Conservation (phyloP, 2,329 filamentous ascomycete genomes). For the Fusarium siculi region DNA sequence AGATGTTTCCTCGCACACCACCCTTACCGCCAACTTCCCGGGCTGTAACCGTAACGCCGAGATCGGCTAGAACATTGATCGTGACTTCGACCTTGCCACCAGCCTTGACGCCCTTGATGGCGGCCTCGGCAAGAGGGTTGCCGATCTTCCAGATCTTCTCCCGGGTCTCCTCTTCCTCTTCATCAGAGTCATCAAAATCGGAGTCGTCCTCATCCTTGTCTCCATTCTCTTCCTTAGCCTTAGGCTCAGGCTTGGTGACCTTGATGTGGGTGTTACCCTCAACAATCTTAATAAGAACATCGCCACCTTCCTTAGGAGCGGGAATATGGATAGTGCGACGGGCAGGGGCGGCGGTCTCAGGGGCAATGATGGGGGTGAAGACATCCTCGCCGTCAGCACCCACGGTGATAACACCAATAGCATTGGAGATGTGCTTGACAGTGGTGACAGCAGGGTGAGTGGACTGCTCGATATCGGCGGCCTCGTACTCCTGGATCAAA, state of each 20-base stretch:
- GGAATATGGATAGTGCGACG: conserved; percentile 84
- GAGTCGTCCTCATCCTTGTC: conserved; percentile 74
- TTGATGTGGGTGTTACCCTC: conserved; percentile 94
- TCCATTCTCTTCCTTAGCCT: conserved; percentile 72
- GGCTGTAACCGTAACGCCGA: conserved; percentile 81
- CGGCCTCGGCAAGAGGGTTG: conserved; percentile 83
- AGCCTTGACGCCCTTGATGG: conserved; percentile 85
- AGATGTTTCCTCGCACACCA: conserved; percentile 74
- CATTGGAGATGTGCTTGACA: conserved; percentile 87
- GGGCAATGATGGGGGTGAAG: conserved; percentile 83
- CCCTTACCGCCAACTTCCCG: conserved; percentile 89
- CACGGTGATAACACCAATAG: conserved; percentile 84
- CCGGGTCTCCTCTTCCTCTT: conserved; percentile 86
- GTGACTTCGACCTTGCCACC: conserved; percentile 92
- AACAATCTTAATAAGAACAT: conserved; percentile 87
- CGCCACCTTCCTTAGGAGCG: conserved; percentile 82
- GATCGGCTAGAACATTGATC: conserved; percentile 84
- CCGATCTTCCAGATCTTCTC: conserved; percentile 95
- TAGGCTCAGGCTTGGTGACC: conserved; percentile 86
- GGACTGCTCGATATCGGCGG: conserved; percentile 92
- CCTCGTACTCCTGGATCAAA: conserved; percentile 93
- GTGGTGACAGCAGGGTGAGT: conserved; percentile 96
- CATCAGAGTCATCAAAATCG: conserved; percentile 68
- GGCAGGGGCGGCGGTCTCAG: conserved; percentile 90
- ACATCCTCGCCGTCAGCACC: conserved; percentile 69